phyloP scores from a whole-genome alignment of 2,329 filamentous ascomycete genomes.

The Ophiostoma ulmi region DNA sequence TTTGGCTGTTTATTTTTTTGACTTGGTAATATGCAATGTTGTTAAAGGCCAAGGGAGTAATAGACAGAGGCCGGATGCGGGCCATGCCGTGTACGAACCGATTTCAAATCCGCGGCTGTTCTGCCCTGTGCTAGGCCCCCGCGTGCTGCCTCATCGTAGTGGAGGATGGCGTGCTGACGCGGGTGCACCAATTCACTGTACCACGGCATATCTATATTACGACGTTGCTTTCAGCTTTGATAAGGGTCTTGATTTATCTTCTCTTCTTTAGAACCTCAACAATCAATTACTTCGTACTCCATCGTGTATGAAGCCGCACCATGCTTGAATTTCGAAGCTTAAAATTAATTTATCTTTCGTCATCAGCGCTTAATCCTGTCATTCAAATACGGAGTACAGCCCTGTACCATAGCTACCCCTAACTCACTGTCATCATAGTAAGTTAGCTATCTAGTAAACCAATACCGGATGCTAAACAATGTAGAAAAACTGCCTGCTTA shows the following conservation, averaged over 20 bases:
- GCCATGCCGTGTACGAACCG: not conserved
- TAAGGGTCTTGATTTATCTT: not conserved
- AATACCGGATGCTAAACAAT: not conserved
- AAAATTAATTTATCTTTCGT: not conserved
- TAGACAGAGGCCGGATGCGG: not conserved
- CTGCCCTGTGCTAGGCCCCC: constrained; percentile 4
- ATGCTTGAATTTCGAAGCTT: not conserved
- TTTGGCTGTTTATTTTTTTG: not conserved
- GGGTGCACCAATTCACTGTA: not conserved
- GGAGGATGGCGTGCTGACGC: constrained; percentile 22
- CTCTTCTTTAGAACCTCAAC: not conserved
- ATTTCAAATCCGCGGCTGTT: constrained; percentile 20
- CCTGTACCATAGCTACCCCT: not conserved
- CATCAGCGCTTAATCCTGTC: not conserved
- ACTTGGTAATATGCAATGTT: not conserved
- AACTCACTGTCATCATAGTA: not conserved
- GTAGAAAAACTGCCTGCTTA: not conserved
- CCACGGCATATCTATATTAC: constrained; percentile 6
- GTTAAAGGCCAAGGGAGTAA: not conserved
- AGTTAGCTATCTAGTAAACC: not conserved
- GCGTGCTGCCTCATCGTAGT: constrained; percentile 15
- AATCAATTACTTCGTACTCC: not conserved
- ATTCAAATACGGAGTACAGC: not conserved
- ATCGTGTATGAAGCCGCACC: not conserved
- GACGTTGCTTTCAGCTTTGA: not conserved